Base-by-base conservation (phyloP, 257 asterid species). In the Solanum chmielewskii region DNA sequence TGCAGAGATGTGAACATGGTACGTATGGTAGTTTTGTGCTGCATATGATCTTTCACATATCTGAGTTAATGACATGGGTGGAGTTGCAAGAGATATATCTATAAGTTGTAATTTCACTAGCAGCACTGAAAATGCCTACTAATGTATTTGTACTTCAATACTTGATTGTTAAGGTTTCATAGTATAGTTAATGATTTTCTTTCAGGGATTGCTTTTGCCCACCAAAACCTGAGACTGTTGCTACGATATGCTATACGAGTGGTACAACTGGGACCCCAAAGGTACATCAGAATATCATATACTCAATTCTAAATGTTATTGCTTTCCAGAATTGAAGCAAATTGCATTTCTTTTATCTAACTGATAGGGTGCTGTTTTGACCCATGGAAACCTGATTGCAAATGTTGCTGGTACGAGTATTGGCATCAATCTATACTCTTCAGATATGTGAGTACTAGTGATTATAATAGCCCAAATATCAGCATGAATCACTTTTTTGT, bases 191-290 rank as follows among this genome's bases (percentile, higher is more conserved):
- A 35, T 73, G 81, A 73, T 73, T 37, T 70, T 73, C 49, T 37
- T 37, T 35, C 86, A 96, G 99, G 99, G 99, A n/a, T n/a, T n/a
- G n/a, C 16, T 94, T 95, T 92, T 88, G 88, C 90, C 94, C 98
- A 83, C 99, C 99, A 83, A 95, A 90, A 90, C 93, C 98, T 64
- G 95, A 92, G 85, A 97, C 94, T 76, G 85, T 91, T 76, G 98
- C 98, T 27, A 96, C 98, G 12, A 90, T 96, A 92, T 96, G 98
- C 93, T 95, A 96, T 88, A 95, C 98, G 29, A 96, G 98, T 89
- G 98, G 99, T 49, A 96, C 99, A 82, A 96, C 99, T 68, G 99
- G 98, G 85, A 96, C 99, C 42, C 99, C 98, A 47, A 96, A 95
- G 98, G 99, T 96, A 73, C 81, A 10, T 4, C 16, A 73, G 27